Conservation (phyloP, 169 alveolate species). For the Cryptosporidium felis region DNA sequence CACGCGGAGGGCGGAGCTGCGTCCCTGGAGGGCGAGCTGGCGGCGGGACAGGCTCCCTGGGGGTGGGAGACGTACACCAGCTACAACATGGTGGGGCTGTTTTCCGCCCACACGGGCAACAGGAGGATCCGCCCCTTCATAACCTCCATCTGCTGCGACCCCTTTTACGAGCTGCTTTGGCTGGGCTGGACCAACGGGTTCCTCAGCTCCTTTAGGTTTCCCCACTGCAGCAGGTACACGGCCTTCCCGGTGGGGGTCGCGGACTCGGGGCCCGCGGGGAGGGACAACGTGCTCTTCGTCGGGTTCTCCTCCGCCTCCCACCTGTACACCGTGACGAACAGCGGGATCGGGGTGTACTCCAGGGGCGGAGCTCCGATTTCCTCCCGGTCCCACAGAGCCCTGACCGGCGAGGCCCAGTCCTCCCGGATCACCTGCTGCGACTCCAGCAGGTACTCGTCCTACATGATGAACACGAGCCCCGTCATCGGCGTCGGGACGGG, state of each 20-base stretch:
- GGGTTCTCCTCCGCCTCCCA: conserved; percentile 66
- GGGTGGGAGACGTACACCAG: conserved; percentile 71
- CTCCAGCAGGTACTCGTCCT: conserved; percentile 33
- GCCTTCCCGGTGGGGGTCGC: conserved; percentile 66
- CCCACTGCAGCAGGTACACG: conserved; percentile 65
- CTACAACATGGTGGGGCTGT: conserved; percentile 50
- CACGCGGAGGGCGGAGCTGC: conserved; percentile 3
- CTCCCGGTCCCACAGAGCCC: neutral
- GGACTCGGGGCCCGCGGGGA: neutral
- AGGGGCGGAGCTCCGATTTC: conserved; percentile 67
- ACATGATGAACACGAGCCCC: conserved; percentile 1
- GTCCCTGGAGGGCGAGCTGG: too few species aligned
- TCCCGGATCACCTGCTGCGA: conserved; percentile 37
- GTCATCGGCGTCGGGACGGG: conserved; percentile 56
- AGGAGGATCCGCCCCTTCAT: conserved; percentile 53
- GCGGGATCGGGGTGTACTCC: conserved; percentile 55
- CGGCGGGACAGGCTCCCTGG: conserved; percentile 11
- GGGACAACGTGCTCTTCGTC: conserved; percentile 51
- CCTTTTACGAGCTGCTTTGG: conserved; percentile 68
- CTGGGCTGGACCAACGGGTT: conserved; percentile 70
- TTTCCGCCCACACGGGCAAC: conserved; percentile 11
- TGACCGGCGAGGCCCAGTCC: neutral
- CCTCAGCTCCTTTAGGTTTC: conserved; percentile 59
- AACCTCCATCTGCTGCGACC: conserved; percentile 42
- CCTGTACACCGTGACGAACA: conserved; percentile 42